A percentile compares a stretch with the other conserved stretches of the same genome.
Conservation (phyloP, 805 yeast genomes). For the Novakomyces olei region DNA sequence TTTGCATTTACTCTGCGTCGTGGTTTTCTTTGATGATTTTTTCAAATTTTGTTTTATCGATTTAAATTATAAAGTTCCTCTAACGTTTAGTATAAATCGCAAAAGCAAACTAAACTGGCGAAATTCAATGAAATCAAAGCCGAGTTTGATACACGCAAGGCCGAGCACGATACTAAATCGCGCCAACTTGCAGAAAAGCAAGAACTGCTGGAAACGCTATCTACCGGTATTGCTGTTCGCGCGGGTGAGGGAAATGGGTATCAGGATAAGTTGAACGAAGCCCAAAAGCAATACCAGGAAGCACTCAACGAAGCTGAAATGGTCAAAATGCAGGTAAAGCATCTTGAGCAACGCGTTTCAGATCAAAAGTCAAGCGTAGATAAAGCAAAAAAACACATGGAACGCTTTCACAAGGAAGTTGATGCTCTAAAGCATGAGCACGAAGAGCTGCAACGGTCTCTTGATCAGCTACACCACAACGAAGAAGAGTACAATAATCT, state of each 20-base stretch:
- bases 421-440: slow-evolving; percentile 19
- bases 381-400: slow-evolving; percentile 31
- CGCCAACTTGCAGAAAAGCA: slow-evolving; percentile 35
- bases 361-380: slow-evolving; percentile 28
- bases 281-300: slow-evolving; percentile 32
- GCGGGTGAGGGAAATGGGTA: slow-evolving; percentile 65
- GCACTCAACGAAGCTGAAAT: slow-evolving; percentile 36
- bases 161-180: slow-evolving; percentile 24
- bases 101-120: slow-evolving; percentile 8
- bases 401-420: slow-evolving; percentile 22
- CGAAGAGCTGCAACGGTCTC: slow-evolving; percentile 5
- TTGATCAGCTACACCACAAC: slow-evolving; percentile 21
- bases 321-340: slow-evolving; percentile 33
- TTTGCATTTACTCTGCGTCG: too few species aligned
- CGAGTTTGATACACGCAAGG: slow-evolving; percentile 25
- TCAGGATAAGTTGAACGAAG: slow-evolving; percentile 37
- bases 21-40: too few species aligned
- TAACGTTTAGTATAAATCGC: too few species aligned
- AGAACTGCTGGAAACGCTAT: slow-evolving; percentile 56
- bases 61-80: too few species aligned
- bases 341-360: slow-evolving; percentile 30
- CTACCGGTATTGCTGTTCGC: slow-evolving; percentile 73
- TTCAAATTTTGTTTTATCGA: too few species aligned
- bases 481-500: slow-evolving; percentile 15
- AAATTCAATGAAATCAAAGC: slow-evolving; percentile 22